These are phyloP conservation scores for Vitis hybrid DNA, from an alignment of 177 flowering plant species.

Conservation along the genomic window DNA sequence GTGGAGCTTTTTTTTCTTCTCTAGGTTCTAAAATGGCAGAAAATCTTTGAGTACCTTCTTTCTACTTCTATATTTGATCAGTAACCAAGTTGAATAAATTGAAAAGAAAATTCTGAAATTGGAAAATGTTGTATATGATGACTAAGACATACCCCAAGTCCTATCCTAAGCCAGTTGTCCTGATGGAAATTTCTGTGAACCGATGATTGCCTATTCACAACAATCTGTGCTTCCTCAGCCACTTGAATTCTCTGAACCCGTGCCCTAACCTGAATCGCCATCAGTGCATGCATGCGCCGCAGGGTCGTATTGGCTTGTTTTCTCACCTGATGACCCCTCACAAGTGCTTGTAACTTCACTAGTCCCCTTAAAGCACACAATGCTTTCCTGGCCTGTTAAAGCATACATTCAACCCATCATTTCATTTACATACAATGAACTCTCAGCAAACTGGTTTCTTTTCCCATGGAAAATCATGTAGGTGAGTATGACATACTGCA, in stretches of 20 bases:
- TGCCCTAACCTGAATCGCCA: slow-evolving; percentile 64
- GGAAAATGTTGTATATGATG: neutral
- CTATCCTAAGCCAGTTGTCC: slow-evolving; percentile 16
- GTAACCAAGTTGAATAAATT: neutral
- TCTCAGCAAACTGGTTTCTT: too few relatives aligned
- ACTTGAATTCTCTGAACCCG: slow-evolving; percentile 49
- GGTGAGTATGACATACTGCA: too few relatives aligned
- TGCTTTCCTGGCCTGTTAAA: slow-evolving; percentile 69
- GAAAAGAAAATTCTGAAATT: too few relatives aligned
- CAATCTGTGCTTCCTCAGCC: slow-evolving; percentile 32
- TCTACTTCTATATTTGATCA: too few relatives aligned
- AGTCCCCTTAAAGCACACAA: slow-evolving; percentile 60
- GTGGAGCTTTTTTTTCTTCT: too few relatives aligned
- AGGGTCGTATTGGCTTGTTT: slow-evolving; percentile 55
- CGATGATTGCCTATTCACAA: slow-evolving; percentile 21
- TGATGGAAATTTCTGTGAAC: slow-evolving; percentile 19
- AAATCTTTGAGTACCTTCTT: too few relatives aligned
- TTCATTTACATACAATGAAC: too few relatives aligned
- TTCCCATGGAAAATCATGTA: too few relatives aligned
- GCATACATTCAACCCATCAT: neutral
- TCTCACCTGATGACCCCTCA: slow-evolving; percentile 75
- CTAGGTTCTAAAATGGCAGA: too few relatives aligned
- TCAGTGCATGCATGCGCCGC: slow-evolving; percentile 55
- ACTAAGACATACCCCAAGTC: slow-evolving; percentile 5
- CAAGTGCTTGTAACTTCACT: slow-evolving; percentile 72